These are phyloP conservation scores for Candida railenensis DNA, from an alignment of 805 yeast species.

Conservation along the genomic window DNA sequence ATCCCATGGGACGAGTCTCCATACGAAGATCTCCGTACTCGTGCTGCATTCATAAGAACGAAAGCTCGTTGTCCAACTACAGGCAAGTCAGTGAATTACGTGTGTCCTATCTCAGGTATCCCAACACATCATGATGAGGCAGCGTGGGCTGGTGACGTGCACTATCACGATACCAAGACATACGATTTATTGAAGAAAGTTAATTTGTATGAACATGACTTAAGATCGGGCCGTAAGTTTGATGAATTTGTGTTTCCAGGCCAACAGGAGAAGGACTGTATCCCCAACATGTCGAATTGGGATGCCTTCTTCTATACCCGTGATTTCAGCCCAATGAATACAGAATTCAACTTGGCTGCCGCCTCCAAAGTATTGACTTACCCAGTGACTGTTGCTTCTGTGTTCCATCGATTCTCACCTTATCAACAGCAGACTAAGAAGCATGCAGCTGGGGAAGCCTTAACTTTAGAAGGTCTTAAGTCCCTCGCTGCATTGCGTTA, in stretches of 20 bases:
- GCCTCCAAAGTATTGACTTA: slow-evolving; percentile 92
- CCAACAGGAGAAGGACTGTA: slow-evolving; percentile 69
- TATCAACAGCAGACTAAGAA: slow-evolving; percentile 45
- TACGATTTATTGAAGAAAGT: slow-evolving; percentile 81
- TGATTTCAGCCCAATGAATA: slow-evolving; percentile 92
- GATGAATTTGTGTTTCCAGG: slow-evolving; percentile 95
- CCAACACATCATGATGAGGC: slow-evolving; percentile 92
- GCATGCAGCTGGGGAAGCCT: slow-evolving; percentile 72
- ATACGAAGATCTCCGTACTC: slow-evolving; percentile 76
- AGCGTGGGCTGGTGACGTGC: slow-evolving; percentile 82
- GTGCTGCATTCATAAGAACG: slow-evolving; percentile 89
- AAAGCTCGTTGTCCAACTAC: slow-evolving; percentile 92
- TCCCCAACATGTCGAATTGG: slow-evolving; percentile 82
- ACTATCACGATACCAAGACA: slow-evolving; percentile 64
- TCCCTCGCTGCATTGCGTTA: slow-evolving; percentile 91
- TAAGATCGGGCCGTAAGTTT: slow-evolving; percentile 89
- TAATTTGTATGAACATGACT: slow-evolving; percentile 90
- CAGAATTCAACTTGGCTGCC: slow-evolving; percentile 93
- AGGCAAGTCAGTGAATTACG: slow-evolving; percentile 69
- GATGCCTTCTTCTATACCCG: slow-evolving; percentile 92
- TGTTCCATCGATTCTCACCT: slow-evolving; percentile 83
- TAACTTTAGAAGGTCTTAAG: slow-evolving; percentile 89
- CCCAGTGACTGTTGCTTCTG: slow-evolving; percentile 84
- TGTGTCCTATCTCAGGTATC: slow-evolving; percentile 92
- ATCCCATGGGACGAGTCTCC: slow-evolving; percentile 93